Evolutionary conservation across 2,329 filamentous ascomycete genomes (phyloP).

Genomic region (Penicillium psychrosexuale): DNA sequence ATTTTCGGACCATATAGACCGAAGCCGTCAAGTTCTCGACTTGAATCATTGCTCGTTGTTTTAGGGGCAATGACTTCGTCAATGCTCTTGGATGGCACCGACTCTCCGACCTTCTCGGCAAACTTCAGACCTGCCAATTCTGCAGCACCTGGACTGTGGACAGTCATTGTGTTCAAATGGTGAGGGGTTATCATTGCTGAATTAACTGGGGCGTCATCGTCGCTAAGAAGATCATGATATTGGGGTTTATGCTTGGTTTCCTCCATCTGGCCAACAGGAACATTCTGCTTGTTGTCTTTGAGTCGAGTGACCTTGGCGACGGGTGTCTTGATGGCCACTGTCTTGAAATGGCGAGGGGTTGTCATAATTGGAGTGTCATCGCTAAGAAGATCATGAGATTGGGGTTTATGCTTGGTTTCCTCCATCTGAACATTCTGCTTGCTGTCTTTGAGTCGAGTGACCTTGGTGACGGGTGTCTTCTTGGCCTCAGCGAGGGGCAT

Average conservation of each 20-base stretch:
- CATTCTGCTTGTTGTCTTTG: not conserved
- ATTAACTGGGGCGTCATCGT: not conserved
- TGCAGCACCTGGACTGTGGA: not conserved
- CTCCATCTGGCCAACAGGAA: not conserved
- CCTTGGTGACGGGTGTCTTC: not conserved
- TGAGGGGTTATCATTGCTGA: too few species aligned
- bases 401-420: not conserved
- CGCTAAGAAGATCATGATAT: not conserved
- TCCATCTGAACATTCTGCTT: not conserved
- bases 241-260: not conserved
- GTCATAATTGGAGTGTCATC: not conserved
- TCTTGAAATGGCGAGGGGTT: not conserved
- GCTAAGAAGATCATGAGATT: not conserved
- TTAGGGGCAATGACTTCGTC: not conserved
- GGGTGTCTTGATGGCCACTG: not conserved
- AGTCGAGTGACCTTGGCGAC: not conserved
- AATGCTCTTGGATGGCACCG: not conserved
- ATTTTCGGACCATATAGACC: not conserved
- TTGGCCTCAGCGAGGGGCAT: not conserved
- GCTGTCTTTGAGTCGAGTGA: not conserved
- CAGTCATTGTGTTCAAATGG: not conserved
- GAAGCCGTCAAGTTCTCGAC: not conserved
- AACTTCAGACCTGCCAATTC: conserved; percentile 1
- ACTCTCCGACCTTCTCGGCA: not conserved
- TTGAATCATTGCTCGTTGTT: not conserved